A percentile compares a stretch with the other conserved stretches of the same genome.
phyloP scores from a whole-genome alignment of 345 rosid species.

The Populus nigra region DNA sequence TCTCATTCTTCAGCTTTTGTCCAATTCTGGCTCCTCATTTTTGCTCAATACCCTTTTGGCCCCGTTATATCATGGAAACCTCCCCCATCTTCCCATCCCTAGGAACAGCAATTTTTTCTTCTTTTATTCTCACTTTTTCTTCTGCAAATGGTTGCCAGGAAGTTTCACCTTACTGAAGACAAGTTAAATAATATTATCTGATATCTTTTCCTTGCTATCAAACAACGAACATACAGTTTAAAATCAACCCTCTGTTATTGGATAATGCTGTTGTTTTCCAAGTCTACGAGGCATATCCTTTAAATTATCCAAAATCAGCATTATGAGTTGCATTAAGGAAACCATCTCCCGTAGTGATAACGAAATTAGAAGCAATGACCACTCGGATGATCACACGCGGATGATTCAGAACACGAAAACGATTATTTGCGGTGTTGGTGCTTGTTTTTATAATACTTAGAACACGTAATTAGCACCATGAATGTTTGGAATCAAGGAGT shows the following conservation, averaged over 20 bases:
- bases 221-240: neutral
- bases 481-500: slow-evolving; percentile 23
- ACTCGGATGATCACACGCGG: neutral
- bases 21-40: slow-evolving; percentile 25
- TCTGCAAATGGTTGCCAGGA: neutral
- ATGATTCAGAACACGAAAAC: neutral
- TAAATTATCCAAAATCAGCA: neutral
- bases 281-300: neutral
- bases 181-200: neutral
- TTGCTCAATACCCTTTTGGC: slow-evolving; percentile 23
- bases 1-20: slow-evolving; percentile 14
- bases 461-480: neutral
- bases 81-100: slow-evolving; percentile 13
- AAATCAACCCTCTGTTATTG: neutral
- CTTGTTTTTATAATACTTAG: neutral
- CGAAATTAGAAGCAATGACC: neutral
- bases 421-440: neutral
- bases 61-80: slow-evolving; percentile 2
- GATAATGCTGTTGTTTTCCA: slow-evolving; percentile 1
- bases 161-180: neutral
- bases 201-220: neutral
- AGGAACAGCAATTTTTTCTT: neutral
- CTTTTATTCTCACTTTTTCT: neutral
- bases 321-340: neutral
- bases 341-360: neutral